Evolutionary conservation across 192 early-diverging fungal genomes (phyloP), one percentile per base, ranked within the genome.

Genomic region (Backusella australiensis): DNA sequence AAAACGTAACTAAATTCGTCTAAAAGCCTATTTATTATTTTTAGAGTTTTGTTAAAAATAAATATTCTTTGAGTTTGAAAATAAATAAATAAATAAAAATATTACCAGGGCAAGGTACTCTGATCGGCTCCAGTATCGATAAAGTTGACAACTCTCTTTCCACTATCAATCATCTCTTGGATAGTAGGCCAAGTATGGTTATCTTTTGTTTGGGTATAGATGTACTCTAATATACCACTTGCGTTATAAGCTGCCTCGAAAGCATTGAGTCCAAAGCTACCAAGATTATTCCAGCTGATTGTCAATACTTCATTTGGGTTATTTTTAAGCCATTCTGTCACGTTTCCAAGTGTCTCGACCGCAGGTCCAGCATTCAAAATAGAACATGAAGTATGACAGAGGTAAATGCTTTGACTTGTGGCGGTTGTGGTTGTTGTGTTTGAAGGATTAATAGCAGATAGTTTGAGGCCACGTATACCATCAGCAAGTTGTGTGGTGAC

Each of bases 241-340:
- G 83, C 73, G 19, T 78, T 68, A 69, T 91, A 93, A 38, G 82
- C 76, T 35, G 82, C 78, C 34, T 87, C 73, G 46, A 90, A 91
- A 5, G 82, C 83, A 14, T 80, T 65, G 1, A 88, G 65, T 49
- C 81, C 29, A 66, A 93, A 86, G 4, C 81, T 82, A 53, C 79
- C 86, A 8, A 81, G 75, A 77, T 94, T 94, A 68, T 92, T 88
- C 79, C 93, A 87, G 73, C 91, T 90, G 65, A 96, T 91, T 19
- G 93, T 91, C 9, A 96, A 67, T 9, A 96, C 90, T 78, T 96
- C 93, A 77, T 90, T 85, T 29, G 83, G 85, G 74, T 96, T 90
- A 23, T 44, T 49, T 23, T 92, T 87, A 68, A 96, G 46, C 71
- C 86, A 96, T 8, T 79, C 71, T 53, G 83, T 85, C 52, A 95